These are phyloP conservation scores for Acanthochlamys bracteata DNA, from an alignment of 106 monocot genomes.

Conservation along the genomic window DNA sequence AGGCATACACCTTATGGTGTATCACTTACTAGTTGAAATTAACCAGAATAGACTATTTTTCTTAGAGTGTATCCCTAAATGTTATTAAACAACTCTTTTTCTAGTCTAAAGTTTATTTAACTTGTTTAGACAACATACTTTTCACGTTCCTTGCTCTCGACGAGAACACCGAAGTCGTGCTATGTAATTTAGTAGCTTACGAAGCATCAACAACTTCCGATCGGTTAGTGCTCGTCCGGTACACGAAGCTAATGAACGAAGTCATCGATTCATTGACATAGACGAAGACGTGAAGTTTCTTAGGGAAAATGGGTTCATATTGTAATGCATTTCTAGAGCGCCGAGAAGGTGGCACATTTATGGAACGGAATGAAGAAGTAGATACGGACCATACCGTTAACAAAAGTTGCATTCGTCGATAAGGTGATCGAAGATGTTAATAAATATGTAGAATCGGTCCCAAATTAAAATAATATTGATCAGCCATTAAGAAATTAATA, in stretches of 20 bases:
- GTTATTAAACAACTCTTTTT: no score
- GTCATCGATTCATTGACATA: constrained; percentile 55
- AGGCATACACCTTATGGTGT: no score
- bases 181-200: constrained; percentile 52
- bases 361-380: constrained; percentile 57
- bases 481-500: no score
- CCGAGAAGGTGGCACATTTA: constrained; percentile 31
- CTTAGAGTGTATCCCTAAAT: no score
- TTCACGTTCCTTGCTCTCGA: no score
- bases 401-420: constrained; percentile 35
- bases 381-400: constrained; percentile 30
- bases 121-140: no score
- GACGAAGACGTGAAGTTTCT: constrained; percentile 41
- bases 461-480: no score
- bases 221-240: constrained; percentile 35
- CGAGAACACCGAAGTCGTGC: constrained; percentile 33
- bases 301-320: constrained; percentile 20
- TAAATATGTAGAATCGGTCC: no score
- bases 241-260: constrained; percentile 67
- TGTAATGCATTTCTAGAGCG: constrained; percentile 48
- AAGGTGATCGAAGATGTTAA: constrained; percentile 37
- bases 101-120: no score
- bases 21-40: no score
- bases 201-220: constrained; percentile 33
- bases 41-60: no score